Base-by-base conservation (phyloP, 768 basidiomycete species). In the Lyophyllum decastes region DNA sequence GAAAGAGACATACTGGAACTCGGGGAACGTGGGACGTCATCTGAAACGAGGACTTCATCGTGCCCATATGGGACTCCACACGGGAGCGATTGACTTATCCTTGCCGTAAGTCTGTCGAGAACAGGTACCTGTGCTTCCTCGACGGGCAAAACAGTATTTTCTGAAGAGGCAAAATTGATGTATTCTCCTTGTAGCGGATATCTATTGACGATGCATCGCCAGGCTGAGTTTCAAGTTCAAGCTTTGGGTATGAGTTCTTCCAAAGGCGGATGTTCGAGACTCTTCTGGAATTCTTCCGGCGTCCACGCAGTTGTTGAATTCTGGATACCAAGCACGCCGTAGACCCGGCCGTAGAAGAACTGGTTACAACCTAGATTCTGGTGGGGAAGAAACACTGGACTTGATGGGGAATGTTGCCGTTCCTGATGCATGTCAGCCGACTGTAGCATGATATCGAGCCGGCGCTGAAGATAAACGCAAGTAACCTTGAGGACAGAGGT, bases 11-110 rank as follows among this genome's bases (percentile, higher is more conserved):
- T 41, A 43, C 38, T 8, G 51, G 2, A 5, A 25, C 34, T 34
- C 51, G 51, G 51, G 11, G 51, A 52, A 43, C 51, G 51, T 52
- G 51, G 25, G 51, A 52, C 9, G 19, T 14, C 27, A 17, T 48
- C 27, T 9, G 14, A 4, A 25, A 26, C 9, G 27, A 17, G 14
- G 40, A 41, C 40, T 41, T 41, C 40, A 19, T 41, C 4, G 16
- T 41, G 16, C 16, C 40, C 40, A 41, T n/a, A 49, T 33, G 48
- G 48, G 6, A 1, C 26, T 49, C 27, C n/a, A 49, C 48, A 11
- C 27, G 27, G 24, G 27, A 17, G 46, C 24, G 25, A 48, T 24
- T 24, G 24, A 27, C 4, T 14, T 19, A 26, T 33, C 12, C 27
- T 33, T 27, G 27, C 7, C 21, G 24, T 8, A 10, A 26, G 16